Base-by-base conservation (phyloP, 1,284 basidiomycete genomes). In the Austroboletus novae-zelandiae region DNA sequence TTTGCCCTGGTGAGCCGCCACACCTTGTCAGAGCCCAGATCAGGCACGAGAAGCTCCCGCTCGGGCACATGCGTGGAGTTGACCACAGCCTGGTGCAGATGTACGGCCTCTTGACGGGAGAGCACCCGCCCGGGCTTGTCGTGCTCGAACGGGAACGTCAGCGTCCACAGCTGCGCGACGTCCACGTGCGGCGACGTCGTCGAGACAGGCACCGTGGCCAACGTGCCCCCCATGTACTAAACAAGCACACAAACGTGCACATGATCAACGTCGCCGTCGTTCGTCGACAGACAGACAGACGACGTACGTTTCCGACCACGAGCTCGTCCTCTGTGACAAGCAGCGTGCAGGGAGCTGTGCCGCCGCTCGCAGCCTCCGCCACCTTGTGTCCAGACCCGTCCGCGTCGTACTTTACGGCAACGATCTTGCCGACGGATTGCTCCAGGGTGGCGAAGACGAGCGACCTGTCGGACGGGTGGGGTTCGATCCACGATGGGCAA, bases 401-500 rank as follows among this genome's bases (percentile, higher is more conserved):
- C 37, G 70, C 59, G 59, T 77, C 74, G 45, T 76, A 81, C 57
- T 75, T 79, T 47, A 89, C 51, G 2, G 74, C 77, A 7, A 81
- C 61, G 43, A 84, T 70, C 61, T 74, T 74, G 5, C 88, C 87
- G 39, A 85, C 78, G 0, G 67, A 50, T 53, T 84, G 78, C 58
- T 89, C 86, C 6, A 86, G 67, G 1, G 68, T 71, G 11, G 78
- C 62, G 59, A 83, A 84, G 5, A 85, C 65, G 20, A 86, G 56
- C 7, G 75, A 75, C 30, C 68, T 69, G 55, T 86, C 76, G 0
- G 65, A 69, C 0, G 84, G 80, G 59, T 87, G 77, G 1, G 71
- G 68, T 5, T 79, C 75, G 53, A 89, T 73, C 87, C 87, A 89
- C 2, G 84, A 87, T 1, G 86, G 85, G 60, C 81, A 79, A 54